phyloP scores from a whole-genome alignment of 306 rosid species.

The Cucurbita moschata region DNA sequence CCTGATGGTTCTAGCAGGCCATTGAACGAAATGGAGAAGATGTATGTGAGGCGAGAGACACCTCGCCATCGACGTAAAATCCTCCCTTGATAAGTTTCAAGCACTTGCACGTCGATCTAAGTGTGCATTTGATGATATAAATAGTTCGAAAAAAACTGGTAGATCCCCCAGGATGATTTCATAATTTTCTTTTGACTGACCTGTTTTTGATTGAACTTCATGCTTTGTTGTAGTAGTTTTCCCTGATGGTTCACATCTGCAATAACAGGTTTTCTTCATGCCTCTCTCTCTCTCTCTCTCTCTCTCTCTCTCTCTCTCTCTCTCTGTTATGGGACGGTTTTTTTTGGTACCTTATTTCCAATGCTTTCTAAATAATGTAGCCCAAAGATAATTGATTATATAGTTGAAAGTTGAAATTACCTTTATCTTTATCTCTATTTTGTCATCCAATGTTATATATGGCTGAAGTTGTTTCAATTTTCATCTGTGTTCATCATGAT shows the following conservation, averaged over 20 bases:
- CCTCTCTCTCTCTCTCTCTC: not conserved
- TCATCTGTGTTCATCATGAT: not conserved
- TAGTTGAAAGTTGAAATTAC: not conserved
- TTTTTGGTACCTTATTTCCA: not conserved
- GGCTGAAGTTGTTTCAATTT: not conserved
- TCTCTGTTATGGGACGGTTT: not conserved
- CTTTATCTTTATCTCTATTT: not conserved
- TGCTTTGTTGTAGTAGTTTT: not conserved
- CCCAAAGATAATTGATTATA: not conserved
- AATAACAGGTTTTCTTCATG: not conserved
- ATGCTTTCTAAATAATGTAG: not conserved
- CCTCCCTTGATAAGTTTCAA: constrained; percentile 37
- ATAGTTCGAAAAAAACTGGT: not conserved
- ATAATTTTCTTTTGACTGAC: not conserved
- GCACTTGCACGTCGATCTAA: too few species aligned
- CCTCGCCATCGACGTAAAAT: constrained; percentile 68
- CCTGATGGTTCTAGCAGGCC: constrained; percentile 87
- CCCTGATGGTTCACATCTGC: not conserved
- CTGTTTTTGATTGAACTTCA: not conserved
- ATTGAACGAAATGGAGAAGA: constrained; percentile 67
- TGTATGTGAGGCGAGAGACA: constrained; percentile 77
- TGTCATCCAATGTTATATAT: too few species aligned
- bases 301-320: not conserved
- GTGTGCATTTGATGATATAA: not conserved
- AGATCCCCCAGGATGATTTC: not conserved